Conservation (phyloP, 169 alveolate genomes). For the Pseudocohnilembus persalinus region DNA sequence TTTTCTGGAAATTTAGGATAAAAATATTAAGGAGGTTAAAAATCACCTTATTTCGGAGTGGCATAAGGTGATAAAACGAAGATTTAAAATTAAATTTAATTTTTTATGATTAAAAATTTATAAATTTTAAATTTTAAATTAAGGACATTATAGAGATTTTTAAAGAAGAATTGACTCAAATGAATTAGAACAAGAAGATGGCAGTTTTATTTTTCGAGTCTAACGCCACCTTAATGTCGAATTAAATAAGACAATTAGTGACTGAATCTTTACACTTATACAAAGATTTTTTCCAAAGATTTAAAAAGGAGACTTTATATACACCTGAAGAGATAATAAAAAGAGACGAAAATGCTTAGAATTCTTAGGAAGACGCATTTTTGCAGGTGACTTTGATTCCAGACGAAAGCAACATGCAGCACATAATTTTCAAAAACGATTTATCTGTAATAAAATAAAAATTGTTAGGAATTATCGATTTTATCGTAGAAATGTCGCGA, state of each 20-base stretch:
- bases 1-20: slow-evolving; percentile 65
- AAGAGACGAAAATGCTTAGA: slow-evolving; percentile 58
- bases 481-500: slow-evolving; percentile 59
- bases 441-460: slow-evolving; percentile 43
- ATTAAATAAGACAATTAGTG: slow-evolving; percentile 68
- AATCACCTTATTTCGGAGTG: slow-evolving; percentile 68
- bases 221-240: slow-evolving; percentile 81
- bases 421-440: slow-evolving; percentile 47
- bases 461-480: slow-evolving; percentile 56
- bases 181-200: slow-evolving; percentile 62
- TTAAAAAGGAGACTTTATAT: slow-evolving; percentile 52
- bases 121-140: too few relatives aligned
- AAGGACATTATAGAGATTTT: slow-evolving; percentile 64
- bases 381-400: slow-evolving; percentile 57
- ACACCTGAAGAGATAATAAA: slow-evolving; percentile 60
- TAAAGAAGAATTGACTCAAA: slow-evolving; percentile 70
- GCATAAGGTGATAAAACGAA: too few relatives aligned
- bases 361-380: slow-evolving; percentile 72
- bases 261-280: slow-evolving; percentile 68
- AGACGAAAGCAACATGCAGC: slow-evolving; percentile 56
- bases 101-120: too few relatives aligned
- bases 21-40: slow-evolving; percentile 63
- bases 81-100: too few relatives aligned
- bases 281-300: slow-evolving; percentile 68
- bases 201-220: slow-evolving; percentile 78